Conservation (phyloP, 176 grass and related monocot genomes). For the Ampelocalamus luodianensis region DNA sequence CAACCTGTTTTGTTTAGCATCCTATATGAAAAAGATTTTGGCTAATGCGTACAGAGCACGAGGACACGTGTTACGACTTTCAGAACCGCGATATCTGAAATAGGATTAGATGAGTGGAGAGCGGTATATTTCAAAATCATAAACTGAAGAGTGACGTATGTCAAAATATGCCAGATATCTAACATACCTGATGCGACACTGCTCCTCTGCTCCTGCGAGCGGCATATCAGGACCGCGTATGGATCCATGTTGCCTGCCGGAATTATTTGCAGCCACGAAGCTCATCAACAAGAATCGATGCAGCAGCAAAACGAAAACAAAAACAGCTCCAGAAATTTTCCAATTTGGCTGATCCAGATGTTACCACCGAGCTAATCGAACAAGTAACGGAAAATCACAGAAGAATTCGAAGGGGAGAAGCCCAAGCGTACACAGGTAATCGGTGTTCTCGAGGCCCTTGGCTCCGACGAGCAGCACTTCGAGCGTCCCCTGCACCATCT, state of each 20-base stretch:
- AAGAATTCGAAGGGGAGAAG: too few species aligned
- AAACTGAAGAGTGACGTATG: too few species aligned
- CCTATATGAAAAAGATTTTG: background rate
- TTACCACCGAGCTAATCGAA: background rate
- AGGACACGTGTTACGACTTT: background rate
- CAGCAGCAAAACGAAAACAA: background rate
- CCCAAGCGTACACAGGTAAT: conserved; percentile 64
- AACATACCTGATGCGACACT: conserved; percentile 58
- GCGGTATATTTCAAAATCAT: too few species aligned
- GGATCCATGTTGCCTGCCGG: conserved; percentile 83
- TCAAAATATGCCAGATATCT: too few species aligned
- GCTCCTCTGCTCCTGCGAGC: conserved; percentile 77
- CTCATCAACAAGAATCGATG: background rate
- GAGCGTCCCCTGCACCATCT: conserved; percentile 76
- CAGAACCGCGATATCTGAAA: too few species aligned
- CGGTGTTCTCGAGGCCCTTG: conserved; percentile 86
- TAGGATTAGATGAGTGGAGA: too few species aligned
- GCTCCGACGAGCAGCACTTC: conserved; percentile 87
- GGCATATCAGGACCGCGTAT: conserved; percentile 66
- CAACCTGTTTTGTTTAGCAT: background rate
- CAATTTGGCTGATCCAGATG: background rate
- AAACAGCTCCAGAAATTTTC: background rate
- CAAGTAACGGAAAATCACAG: background rate
- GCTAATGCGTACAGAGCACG: background rate
- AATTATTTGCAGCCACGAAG: background rate